Conservation (phyloP, 1,139 yeast species). For the Chernovozyma aurita region DNA sequence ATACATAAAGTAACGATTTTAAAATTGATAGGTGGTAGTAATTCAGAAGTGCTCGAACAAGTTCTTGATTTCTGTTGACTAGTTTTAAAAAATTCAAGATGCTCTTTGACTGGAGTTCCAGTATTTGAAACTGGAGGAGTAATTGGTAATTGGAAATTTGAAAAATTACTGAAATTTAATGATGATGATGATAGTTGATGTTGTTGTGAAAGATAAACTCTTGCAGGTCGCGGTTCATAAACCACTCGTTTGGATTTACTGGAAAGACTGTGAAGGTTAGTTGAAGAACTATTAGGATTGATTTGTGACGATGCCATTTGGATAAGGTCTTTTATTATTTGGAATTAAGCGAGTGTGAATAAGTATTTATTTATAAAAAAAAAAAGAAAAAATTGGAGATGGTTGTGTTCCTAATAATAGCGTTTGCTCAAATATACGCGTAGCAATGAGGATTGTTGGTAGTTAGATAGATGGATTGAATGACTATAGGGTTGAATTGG, state of each 20-base stretch:
- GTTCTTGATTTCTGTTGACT: constrained; percentile 1
- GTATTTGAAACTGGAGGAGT: constrained; percentile 36
- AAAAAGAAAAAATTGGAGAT: too few relatives aligned
- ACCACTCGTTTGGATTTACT: not conserved
- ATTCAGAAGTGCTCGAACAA: constrained; percentile 5
- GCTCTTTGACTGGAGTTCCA: constrained; percentile 27
- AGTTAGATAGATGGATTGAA: too few relatives aligned
- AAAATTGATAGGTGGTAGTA: constrained; percentile 27
- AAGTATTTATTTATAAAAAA: too few relatives aligned
- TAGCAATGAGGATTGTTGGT: too few relatives aligned
- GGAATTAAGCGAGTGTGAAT: not conserved
- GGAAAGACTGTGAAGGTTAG: constrained; percentile 15
- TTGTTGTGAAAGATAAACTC: constrained; percentile 1
- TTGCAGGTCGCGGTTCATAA: constrained; percentile 1
- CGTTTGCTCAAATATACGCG: too few relatives aligned
- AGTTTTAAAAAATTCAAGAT: not conserved
- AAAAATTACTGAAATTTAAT: constrained; percentile 4
- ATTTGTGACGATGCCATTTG: constrained; percentile 13
- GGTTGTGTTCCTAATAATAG: too few relatives aligned
- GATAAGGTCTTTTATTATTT: too few relatives aligned
- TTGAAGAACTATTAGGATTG: constrained; percentile 27
- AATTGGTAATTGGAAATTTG: constrained; percentile 18
- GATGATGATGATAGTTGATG: not conserved
- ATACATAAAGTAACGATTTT: constrained; percentile 46
- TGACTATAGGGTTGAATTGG: too few relatives aligned